Conservation (phyloP, 2,329 filamentous ascomycete species). For the Colletotrichum higginsianum region DNA sequence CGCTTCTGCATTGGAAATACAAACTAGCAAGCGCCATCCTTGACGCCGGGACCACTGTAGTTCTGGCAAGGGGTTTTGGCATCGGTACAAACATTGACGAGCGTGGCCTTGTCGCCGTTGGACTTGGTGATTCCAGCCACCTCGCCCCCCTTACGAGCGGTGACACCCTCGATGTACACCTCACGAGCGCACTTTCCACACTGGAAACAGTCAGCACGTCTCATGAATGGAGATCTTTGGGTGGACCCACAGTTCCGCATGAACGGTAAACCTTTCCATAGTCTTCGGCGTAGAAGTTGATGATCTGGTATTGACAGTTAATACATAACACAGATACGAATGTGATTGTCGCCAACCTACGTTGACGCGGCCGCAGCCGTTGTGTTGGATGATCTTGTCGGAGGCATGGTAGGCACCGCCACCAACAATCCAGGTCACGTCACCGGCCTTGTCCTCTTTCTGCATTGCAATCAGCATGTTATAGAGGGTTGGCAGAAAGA, state of each 20-base stretch:
- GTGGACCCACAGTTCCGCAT: slow-evolving; percentile 31
- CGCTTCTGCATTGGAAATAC: neutral
- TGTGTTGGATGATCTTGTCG: slow-evolving; percentile 65
- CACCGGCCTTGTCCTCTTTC: slow-evolving; percentile 42
- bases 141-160: neutral
- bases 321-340: no score
- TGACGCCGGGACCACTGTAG: slow-evolving; percentile 42
- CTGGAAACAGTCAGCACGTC: neutral
- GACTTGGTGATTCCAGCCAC: slow-evolving; percentile 38
- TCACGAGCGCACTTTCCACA: slow-evolving; percentile 35
- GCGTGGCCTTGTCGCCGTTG: slow-evolving; percentile 2
- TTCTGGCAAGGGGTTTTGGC: slow-evolving; percentile 44
- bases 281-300: slow-evolving; percentile 60
- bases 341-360: slow-evolving; percentile 39
- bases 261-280: slow-evolving; percentile 61
- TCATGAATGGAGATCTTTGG: no score
- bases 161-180: slow-evolving; percentile 14
- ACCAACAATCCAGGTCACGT: slow-evolving; percentile 47
- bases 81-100: slow-evolving; percentile 44
- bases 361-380: slow-evolving; percentile 61
- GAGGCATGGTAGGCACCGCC: slow-evolving; percentile 61
- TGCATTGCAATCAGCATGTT: neutral
- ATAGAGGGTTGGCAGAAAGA: no score
- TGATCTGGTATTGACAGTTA: slow-evolving; percentile 41
- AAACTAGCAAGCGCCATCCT: slow-evolving; percentile 38